Evolutionary conservation across 352 stramenopile species (phyloP).

Genomic region (Pythium sp.): DNA sequence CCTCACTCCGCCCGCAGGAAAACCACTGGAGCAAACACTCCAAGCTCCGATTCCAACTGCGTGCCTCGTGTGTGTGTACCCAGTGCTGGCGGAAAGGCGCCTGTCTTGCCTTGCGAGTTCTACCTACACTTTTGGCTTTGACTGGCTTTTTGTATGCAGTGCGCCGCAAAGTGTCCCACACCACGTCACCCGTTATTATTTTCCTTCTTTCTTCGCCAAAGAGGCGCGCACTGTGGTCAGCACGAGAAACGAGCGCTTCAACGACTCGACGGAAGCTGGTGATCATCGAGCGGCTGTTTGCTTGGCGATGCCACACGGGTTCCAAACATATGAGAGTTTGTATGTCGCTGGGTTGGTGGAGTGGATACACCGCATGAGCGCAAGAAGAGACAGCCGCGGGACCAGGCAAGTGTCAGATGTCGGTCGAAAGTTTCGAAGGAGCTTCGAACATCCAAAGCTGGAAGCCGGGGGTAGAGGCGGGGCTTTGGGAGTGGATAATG

Average conservation of each 20-base stretch:
- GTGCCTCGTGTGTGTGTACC: neutral
- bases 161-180: neutral
- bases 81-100: neutral
- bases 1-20: too few species aligned
- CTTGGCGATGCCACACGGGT: too few species aligned
- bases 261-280: neutral
- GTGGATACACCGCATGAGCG: too few species aligned
- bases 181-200: neutral
- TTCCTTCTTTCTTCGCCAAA: neutral
- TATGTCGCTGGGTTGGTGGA: neutral
- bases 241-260: neutral
- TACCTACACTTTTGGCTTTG: neutral
- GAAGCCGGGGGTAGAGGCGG: too few species aligned
- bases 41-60: neutral
- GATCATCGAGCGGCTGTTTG: neutral
- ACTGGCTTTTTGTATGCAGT: neutral
- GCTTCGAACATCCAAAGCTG: too few species aligned
- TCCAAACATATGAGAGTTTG: neutral
- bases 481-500: too few species aligned
- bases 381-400: neutral
- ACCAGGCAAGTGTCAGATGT: too few species aligned
- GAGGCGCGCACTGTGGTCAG: conserved; percentile 8
- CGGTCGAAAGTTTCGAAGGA: too few species aligned
- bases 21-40: neutral
- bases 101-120: neutral